Evolutionary conservation across 1,284 basidiomycete genomes (phyloP).

Genomic region (Rhodotorula sp.): DNA sequence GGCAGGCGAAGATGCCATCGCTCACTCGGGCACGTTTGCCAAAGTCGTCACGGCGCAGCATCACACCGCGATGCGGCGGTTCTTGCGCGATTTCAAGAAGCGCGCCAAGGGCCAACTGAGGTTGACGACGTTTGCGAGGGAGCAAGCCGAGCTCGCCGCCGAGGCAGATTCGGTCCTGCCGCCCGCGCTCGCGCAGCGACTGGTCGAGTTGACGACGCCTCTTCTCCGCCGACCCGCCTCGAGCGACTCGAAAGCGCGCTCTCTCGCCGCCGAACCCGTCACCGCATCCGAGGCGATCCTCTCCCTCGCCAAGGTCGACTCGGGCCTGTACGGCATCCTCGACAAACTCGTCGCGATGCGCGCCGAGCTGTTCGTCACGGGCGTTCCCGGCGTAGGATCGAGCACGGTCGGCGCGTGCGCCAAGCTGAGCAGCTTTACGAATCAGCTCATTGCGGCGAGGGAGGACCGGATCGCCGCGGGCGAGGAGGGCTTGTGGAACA

Average conservation of each 20-base stretch:
- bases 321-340: conserved; percentile 46
- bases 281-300: background rate
- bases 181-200: background rate
- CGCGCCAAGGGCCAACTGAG: conserved; percentile 2
- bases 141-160: conserved; percentile 25
- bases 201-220: conserved; percentile 6
- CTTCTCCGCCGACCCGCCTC: background rate
- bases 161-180: background rate
- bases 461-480: conserved; percentile 2
- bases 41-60: conserved; percentile 45
- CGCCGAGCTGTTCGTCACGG: conserved; percentile 45
- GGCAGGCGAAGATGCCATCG: conserved; percentile 9
- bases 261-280: background rate
- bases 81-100: conserved; percentile 36
- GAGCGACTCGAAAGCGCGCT: background rate
- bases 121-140: conserved; percentile 45
- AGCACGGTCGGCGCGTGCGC: conserved; percentile 37
- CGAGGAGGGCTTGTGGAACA: conserved; percentile 33
- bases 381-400: conserved; percentile 31
- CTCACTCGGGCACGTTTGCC: conserved; percentile 46
- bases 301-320: conserved; percentile 39
- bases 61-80: conserved; percentile 41
- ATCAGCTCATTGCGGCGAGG: conserved; percentile 42
- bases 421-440: conserved; percentile 46
- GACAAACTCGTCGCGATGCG: conserved; percentile 45